phyloP scores from a whole-genome alignment of 176 grass and related monocot species.

The Rhynchospora tenuis region DNA sequence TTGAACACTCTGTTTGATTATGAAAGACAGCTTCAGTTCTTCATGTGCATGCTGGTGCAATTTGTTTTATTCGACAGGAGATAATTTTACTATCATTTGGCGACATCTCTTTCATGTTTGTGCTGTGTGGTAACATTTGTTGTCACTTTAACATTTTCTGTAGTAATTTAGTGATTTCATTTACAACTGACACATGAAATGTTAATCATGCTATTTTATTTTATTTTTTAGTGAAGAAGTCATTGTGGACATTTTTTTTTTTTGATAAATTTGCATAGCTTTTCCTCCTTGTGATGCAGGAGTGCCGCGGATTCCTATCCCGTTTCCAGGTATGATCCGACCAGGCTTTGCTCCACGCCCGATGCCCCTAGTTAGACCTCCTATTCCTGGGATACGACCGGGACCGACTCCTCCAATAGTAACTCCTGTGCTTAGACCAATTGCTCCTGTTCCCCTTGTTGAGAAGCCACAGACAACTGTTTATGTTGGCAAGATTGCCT shows the following conservation, averaged over 20 bases:
- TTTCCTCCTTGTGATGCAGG: constrained; percentile 30
- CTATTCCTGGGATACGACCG: constrained; percentile 29
- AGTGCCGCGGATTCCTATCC: constrained; percentile 38
- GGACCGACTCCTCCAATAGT: constrained; percentile 29
- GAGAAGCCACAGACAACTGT: constrained; percentile 96
- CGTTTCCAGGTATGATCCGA: constrained; percentile 40
- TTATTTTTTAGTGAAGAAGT: background rate
- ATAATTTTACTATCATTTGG: constrained; percentile 33
- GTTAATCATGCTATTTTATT: background rate
- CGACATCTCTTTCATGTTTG: constrained; percentile 31
- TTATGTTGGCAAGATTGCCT: constrained; percentile 93
- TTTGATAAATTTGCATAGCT: constrained; percentile 48
- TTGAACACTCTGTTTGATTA: constrained; percentile 26
- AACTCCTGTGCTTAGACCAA: constrained; percentile 42
- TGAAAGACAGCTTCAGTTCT: constrained; percentile 7
- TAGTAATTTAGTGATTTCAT: background rate
- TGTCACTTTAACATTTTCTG: background rate
- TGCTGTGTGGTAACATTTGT: constrained; percentile 39
- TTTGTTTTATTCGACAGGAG: constrained; percentile 28
- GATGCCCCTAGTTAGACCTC: constrained; percentile 28
- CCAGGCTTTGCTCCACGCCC: constrained; percentile 38
- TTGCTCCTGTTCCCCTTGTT: constrained; percentile 35
- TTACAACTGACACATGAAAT: background rate
- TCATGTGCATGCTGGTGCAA: constrained; percentile 23
- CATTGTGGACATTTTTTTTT: constrained; percentile 24